Base-by-base conservation (phyloP, 768 basidiomycete genomes). In the Pleurotus ostreatus region DNA sequence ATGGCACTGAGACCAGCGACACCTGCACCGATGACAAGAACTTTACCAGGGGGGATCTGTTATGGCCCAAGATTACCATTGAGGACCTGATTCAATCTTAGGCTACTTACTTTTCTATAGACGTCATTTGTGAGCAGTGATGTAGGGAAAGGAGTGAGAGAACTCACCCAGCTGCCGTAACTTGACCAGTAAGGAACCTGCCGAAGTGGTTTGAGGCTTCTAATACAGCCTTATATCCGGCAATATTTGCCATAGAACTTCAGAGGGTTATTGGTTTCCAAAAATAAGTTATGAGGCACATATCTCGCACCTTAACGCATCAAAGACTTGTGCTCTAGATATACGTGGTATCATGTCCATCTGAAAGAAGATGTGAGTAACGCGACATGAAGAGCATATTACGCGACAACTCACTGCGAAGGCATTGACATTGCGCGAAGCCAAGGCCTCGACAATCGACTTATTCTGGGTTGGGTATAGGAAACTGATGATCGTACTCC, bases 341-440 rank as follows among this genome's bases (percentile, higher is more conserved):
- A 94, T 93, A 56, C 92, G 82, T 62, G 92, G 92, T 74, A 94
- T 92, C 81, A 87, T 83, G 66, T 94, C 92, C 92, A 94, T 94
- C 67, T 78, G 59, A 9, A 43, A 39, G 54, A 15, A 43, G 9
- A 46, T 59, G 48, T 13, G 43, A 46, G 53, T 23, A 46, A 23
- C 34, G 39, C 22, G n/a, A 26, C 22, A 13, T 15, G 25, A 38
- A 22, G 39, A 26, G 16, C 25, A 44, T 38, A 23, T 16, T 8
- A 46, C 11, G 11, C 8, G 20, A 37, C 9, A 26, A 74, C 77
- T 15, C 65, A 79, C 79, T 55, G 88, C 91, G 65, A 94, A 89
- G 23, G 82, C 83, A 61, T 84, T 90, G 55, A 86, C 76, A 60
- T 82, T 82, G 54, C 82, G 80, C 30, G 78, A 70, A n/a, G 85